Evolutionary conservation across 2,329 filamentous ascomycete genomes (phyloP).

Genomic region (Aspergillus fischeri): DNA sequence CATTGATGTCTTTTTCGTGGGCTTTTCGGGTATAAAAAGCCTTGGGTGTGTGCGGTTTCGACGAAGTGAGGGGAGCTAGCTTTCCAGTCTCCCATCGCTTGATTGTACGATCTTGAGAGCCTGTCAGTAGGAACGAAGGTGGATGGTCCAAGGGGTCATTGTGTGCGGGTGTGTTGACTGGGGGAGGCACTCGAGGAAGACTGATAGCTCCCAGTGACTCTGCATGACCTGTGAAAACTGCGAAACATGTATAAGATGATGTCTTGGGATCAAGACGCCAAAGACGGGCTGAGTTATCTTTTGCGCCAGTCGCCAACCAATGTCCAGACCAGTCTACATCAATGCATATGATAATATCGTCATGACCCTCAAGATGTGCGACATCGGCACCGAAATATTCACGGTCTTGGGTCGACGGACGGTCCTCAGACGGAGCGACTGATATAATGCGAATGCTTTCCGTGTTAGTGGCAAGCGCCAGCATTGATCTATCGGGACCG

Average conservation of each 20-base stretch:
- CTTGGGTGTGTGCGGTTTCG: constrained; percentile 35
- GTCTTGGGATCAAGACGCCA: constrained; percentile 80
- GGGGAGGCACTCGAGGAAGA: constrained; percentile 67
- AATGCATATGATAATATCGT: constrained; percentile 91
- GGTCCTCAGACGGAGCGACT: constrained; percentile 42
- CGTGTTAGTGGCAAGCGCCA: constrained; percentile 91
- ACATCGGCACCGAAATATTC: constrained; percentile 85
- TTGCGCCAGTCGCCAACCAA: constrained; percentile 93
- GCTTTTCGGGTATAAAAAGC: constrained; percentile 87
- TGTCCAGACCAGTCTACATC: constrained; percentile 96
- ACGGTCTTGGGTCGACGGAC: constrained; percentile 34
- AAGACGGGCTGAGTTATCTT: constrained; percentile 89
- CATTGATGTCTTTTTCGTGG: constrained; percentile 98
- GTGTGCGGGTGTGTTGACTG: constrained; percentile 65
- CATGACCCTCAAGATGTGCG: constrained; percentile 79
- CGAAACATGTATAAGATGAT: constrained; percentile 72
- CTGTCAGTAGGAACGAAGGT: constrained; percentile 80
- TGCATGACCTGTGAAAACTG: constrained; percentile 83
- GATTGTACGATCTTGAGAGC: constrained; percentile 90
- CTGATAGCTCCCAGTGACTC: constrained; percentile 90
- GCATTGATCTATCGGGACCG: constrained; percentile 70
- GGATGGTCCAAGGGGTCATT: constrained; percentile 72
- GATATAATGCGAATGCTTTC: constrained; percentile 89
- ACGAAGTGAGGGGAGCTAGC: constrained; percentile 47
- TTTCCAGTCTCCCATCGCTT: constrained; percentile 86